Evolutionary conservation across 2,329 filamentous ascomycete genomes (phyloP).

Genomic region (Camillea tinctor): DNA sequence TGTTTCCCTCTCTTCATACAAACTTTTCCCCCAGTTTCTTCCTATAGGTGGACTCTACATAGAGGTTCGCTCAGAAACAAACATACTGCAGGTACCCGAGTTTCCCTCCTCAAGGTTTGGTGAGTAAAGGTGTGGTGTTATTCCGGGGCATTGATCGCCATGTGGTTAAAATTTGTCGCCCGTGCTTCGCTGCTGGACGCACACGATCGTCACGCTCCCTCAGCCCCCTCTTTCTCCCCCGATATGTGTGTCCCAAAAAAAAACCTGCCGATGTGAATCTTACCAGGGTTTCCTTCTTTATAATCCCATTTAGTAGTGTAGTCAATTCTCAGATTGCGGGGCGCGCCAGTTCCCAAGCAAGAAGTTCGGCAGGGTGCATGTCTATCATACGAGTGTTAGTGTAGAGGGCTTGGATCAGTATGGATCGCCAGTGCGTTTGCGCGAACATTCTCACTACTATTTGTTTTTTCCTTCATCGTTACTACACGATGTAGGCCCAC

Average conservation of each 20-base stretch:
- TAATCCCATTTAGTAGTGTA: neutral
- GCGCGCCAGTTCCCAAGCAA: neutral
- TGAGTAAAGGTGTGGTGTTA: neutral
- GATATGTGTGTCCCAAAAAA: neutral
- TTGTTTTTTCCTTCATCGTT: neutral
- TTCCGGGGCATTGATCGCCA: neutral
- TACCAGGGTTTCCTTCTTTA: neutral
- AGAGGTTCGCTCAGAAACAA: conserved; percentile 2
- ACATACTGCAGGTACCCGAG: conserved; percentile 10
- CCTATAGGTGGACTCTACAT: neutral
- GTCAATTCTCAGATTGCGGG: neutral
- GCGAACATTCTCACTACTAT: neutral
- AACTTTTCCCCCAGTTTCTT: neutral
- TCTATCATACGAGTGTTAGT: neutral
- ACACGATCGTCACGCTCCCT: neutral
- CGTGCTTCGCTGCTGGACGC: neutral
- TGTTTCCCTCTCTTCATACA: neutral
- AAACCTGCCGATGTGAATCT: neutral
- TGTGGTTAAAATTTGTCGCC: neutral
- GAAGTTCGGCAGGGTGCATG: neutral
- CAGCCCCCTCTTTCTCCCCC: too few species aligned
- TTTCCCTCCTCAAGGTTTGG: neutral
- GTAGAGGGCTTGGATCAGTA: neutral
- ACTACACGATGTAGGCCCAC: neutral
- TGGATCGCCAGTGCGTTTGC: neutral